phyloP scores from a whole-genome alignment of 176 grass and related monocot genomes.

The Bothriochloa decipiens region DNA sequence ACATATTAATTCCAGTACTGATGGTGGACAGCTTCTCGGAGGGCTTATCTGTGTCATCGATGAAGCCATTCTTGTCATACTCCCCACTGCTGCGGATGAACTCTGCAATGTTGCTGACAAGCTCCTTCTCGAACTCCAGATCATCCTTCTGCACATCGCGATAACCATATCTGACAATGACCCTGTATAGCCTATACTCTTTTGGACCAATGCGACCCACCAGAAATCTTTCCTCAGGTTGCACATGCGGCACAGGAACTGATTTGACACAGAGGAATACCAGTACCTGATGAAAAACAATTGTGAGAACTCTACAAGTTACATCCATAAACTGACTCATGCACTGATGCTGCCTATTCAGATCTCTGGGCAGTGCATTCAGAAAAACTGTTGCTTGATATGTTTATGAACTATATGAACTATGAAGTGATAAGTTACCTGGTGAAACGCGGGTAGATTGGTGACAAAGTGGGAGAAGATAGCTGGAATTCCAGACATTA shows the following conservation, averaged over 20 bases:
- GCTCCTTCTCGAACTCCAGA: slow-evolving; percentile 90
- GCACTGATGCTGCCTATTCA: background rate
- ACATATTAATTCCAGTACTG: slow-evolving; percentile 43
- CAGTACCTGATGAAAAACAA: slow-evolving; percentile 66
- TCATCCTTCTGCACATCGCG: slow-evolving; percentile 95
- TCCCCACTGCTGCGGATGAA: slow-evolving; percentile 71
- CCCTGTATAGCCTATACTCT: slow-evolving; percentile 86
- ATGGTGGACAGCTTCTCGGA: slow-evolving; percentile 65
- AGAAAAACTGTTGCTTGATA: background rate
- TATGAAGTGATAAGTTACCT: slow-evolving; percentile 53
- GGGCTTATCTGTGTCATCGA: slow-evolving; percentile 40
- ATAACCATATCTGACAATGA: slow-evolving; percentile 90
- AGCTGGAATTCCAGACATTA: slow-evolving; percentile 89
- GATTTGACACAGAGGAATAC: slow-evolving; percentile 96
- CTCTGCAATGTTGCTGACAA: slow-evolving; percentile 87
- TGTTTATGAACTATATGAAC: background rate
- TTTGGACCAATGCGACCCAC: slow-evolving; percentile 95
- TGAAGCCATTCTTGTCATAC: slow-evolving; percentile 39
- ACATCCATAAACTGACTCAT: background rate
- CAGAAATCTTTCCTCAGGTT: slow-evolving; percentile 73
- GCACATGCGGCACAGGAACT: slow-evolving; percentile 74
- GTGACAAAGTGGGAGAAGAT: slow-evolving; percentile 98
- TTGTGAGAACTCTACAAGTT: slow-evolving; percentile 26
- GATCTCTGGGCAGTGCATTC: background rate
- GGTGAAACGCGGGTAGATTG: slow-evolving; percentile 95